A percentile compares a stretch with the other conserved stretches of the same genome.
phyloP scores from a whole-genome alignment of 1,139 yeast species.

The Hanseniaspora gamundiae region DNA sequence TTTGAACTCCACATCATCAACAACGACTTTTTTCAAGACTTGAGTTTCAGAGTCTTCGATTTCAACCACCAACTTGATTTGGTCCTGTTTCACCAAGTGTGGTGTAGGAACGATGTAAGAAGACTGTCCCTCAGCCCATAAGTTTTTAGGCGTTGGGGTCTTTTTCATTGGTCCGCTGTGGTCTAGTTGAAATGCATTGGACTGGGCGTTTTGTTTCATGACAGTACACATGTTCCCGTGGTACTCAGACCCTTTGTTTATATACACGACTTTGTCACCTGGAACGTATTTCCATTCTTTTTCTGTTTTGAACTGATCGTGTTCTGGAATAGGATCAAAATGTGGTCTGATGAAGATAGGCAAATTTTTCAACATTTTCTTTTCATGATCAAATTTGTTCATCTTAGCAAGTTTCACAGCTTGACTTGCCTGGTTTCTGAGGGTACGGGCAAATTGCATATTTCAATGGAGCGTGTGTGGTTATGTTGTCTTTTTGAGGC shows the following conservation, averaged over 20 bases:
- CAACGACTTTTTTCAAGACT: slow-evolving; percentile 51
- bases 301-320: slow-evolving; percentile 28
- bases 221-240: slow-evolving; percentile 62
- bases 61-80: slow-evolving; percentile 69
- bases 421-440: not conserved
- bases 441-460: not conserved
- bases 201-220: slow-evolving; percentile 31
- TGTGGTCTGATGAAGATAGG: slow-evolving; percentile 27
- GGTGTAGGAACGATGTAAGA: slow-evolving; percentile 54
- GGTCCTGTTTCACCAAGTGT: slow-evolving; percentile 45
- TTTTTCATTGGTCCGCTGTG: slow-evolving; percentile 44
- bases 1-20: slow-evolving; percentile 55
- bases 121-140: slow-evolving; percentile 64
- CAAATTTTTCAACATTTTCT: slow-evolving; percentile 12
- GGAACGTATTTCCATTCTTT: slow-evolving; percentile 41
- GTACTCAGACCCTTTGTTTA: slow-evolving; percentile 42
- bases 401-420: not conserved
- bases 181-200: slow-evolving; percentile 42
- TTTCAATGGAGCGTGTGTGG: no score
- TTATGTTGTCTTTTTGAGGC: not conserved
- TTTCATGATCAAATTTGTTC: not conserved
- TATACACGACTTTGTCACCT: slow-evolving; percentile 56
- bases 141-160: slow-evolving; percentile 50
- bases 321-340: slow-evolving; percentile 26
- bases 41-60: slow-evolving; percentile 50